phyloP scores from a whole-genome alignment of 176 grass and related monocot genomes.

The Canna indica region DNA sequence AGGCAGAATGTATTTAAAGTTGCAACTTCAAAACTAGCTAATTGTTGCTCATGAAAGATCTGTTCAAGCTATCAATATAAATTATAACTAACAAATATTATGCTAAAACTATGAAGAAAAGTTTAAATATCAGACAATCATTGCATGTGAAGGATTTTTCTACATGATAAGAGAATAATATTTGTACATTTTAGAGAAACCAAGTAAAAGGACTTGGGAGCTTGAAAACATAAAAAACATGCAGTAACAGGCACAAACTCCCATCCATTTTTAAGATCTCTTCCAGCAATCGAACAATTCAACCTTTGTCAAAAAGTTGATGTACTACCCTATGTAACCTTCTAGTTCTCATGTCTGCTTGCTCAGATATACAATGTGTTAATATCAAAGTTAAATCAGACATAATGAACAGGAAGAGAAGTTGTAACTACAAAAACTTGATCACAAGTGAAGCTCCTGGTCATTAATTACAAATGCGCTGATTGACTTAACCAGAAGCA shows the following conservation, averaged over 20 bases:
- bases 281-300: not conserved
- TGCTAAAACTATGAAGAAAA: not conserved
- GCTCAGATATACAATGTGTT: not conserved
- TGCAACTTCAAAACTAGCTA: not conserved
- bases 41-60: not conserved
- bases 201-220: not conserved
- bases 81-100: not conserved
- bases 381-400: not conserved
- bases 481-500: not conserved
- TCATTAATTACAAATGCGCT: not conserved
- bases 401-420: not conserved
- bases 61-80: not conserved
- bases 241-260: not conserved
- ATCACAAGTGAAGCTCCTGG: not conserved
- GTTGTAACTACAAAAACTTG: not conserved
- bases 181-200: not conserved
- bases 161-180: too few species aligned
- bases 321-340: not conserved
- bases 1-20: not conserved
- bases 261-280: not conserved
- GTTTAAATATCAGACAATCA: not conserved
- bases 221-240: not conserved
- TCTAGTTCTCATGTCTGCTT: not conserved
- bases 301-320: not conserved
- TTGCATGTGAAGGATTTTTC: too few species aligned